Conservation (phyloP, 2,329 filamentous ascomycete genomes). For the Dendryphion nanum region DNA sequence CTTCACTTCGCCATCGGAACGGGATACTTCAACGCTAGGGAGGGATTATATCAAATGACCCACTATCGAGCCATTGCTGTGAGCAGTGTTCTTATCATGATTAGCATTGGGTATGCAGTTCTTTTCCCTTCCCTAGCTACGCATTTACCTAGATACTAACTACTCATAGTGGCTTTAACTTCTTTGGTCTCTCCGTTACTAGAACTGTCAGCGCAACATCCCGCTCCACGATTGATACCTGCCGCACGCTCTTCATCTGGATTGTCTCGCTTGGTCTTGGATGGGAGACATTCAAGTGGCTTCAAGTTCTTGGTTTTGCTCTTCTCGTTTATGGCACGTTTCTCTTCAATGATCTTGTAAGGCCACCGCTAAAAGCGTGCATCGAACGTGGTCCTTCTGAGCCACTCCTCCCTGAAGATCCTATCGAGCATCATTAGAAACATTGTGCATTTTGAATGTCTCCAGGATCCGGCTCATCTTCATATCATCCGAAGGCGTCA, state of each 20-base stretch:
- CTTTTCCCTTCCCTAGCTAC: conserved; percentile 2
- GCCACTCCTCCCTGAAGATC: conserved; percentile 75
- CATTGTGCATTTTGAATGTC: too few species aligned
- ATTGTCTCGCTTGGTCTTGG: conserved; percentile 87
- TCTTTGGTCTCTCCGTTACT: conserved; percentile 94
- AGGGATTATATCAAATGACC: conserved; percentile 80
- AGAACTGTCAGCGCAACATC: conserved; percentile 87
- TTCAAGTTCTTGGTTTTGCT: conserved; percentile 86
- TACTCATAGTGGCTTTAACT: conserved; percentile 83
- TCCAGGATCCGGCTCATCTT: too few species aligned
- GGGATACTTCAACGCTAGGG: conserved; percentile 86
- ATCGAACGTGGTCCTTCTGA: conserved; percentile 56
- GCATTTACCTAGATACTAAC: conserved; percentile 11
- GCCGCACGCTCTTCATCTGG: conserved; percentile 97
- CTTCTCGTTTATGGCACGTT: conserved; percentile 95
- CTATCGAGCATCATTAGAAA: conserved; percentile 65
- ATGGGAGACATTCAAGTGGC: conserved; percentile 97
- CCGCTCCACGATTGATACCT: conserved; percentile 94
- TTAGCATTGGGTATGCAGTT: conserved; percentile 81
- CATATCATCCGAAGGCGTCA: too few species aligned
- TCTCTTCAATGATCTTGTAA: conserved; percentile 91
- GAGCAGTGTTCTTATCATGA: conserved; percentile 88
- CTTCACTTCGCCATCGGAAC: conserved; percentile 75
- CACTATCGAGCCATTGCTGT: conserved; percentile 68
- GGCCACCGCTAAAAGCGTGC: conserved; percentile 71